Evolutionary conservation across 108 stramenopile genomes (phyloP).

Genomic region (Hondaea fermentalgiana): DNA sequence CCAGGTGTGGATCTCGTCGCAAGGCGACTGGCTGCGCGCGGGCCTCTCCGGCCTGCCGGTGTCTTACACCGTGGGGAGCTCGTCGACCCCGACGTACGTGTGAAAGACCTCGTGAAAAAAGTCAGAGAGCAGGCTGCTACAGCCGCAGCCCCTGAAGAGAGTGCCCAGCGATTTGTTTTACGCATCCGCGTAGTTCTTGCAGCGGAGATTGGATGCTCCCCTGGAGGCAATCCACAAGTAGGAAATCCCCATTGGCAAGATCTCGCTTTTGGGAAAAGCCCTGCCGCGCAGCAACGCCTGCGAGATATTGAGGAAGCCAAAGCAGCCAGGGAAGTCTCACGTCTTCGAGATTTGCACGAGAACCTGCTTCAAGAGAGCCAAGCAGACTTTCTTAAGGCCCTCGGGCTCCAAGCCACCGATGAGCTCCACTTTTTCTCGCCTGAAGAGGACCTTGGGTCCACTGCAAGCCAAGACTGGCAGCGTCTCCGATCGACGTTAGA

Average conservation of each 20-base stretch:
- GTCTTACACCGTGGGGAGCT: not conserved
- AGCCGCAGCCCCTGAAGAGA: no score
- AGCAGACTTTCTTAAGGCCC: not conserved
- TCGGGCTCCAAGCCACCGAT: not conserved
- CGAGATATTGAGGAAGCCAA: not conserved
- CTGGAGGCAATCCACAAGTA: not conserved
- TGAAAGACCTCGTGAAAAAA: not conserved
- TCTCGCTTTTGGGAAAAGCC: not conserved
- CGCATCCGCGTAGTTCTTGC: not conserved
- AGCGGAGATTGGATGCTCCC: not conserved
- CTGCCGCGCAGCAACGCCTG: not conserved
- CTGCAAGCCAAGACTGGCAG: not conserved
- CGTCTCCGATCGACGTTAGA: not conserved
- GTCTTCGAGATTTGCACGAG: not conserved
- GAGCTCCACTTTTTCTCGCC: not conserved
- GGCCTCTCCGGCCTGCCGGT: not conserved
- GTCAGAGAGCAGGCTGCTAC: no score
- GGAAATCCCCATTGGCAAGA: not conserved
- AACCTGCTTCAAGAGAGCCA: not conserved
- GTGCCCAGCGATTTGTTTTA: no score
- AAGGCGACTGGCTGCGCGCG: not conserved
- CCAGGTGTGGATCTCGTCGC: not conserved
- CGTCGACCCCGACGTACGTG: not conserved
- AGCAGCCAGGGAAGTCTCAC: not conserved
- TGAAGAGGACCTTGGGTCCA: not conserved